Conservation (phyloP, 2,329 filamentous ascomycete genomes). For the Tolypocladium album region DNA sequence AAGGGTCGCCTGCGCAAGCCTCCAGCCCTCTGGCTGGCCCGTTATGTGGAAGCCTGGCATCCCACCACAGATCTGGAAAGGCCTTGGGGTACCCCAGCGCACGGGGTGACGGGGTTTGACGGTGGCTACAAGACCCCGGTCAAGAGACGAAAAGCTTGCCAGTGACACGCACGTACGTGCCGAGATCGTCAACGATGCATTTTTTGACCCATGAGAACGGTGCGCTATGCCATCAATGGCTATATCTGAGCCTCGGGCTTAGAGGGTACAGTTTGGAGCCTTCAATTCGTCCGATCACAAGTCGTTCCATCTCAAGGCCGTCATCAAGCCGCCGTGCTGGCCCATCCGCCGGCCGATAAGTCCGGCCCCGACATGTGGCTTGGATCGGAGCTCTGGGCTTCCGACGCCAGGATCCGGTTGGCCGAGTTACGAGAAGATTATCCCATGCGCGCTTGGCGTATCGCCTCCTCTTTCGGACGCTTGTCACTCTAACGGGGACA, state of each 20-base stretch:
- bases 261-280: neutral
- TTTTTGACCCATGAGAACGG: neutral
- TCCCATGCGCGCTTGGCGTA: neutral
- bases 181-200: too few species aligned
- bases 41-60: neutral
- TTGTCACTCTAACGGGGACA: neutral
- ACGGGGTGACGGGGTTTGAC: neutral
- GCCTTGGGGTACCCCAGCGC: neutral
- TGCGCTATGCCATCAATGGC: neutral
- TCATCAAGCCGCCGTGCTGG: neutral
- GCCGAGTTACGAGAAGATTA: neutral
- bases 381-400: neutral
- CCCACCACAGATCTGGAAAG: slow-evolving; percentile 6
- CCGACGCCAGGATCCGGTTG: neutral
- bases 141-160: neutral
- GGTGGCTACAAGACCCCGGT: neutral
- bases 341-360: neutral
- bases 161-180: too few species aligned
- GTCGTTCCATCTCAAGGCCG: neutral
- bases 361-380: neutral
- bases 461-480: neutral
- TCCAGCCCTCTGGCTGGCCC: neutral
- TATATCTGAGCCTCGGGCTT: neutral
- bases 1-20: neutral
- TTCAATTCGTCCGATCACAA: neutral